These are phyloP conservation scores for Penicillium griseofulvum DNA, from an alignment of 2,329 filamentous ascomycete species.

Conservation along the genomic window DNA sequence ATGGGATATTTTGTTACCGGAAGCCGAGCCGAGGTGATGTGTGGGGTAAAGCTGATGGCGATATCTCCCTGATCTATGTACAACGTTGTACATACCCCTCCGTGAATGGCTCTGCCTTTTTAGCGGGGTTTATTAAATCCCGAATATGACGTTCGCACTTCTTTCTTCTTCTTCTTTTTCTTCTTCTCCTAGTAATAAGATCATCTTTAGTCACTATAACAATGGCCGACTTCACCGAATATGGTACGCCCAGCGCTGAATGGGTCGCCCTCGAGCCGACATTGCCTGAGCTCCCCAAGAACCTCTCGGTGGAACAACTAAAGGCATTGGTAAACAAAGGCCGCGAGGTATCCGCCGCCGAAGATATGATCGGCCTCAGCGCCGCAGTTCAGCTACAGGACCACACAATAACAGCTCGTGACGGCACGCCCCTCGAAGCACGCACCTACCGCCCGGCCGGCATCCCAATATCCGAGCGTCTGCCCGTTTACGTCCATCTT, in stretches of 20 bases:
- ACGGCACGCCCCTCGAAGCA: slow-evolving; percentile 46
- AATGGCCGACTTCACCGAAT: slow-evolving; percentile 43
- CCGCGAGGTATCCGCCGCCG: slow-evolving; percentile 34
- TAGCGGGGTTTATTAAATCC: background rate
- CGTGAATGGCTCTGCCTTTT: background rate
- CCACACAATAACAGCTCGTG: slow-evolving; percentile 44
- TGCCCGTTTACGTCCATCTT: slow-evolving; percentile 54
- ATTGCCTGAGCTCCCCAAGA: slow-evolving; percentile 26
- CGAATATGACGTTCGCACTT: background rate
- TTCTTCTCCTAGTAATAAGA: too few species aligned
- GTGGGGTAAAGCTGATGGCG: background rate
- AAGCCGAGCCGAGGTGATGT: slow-evolving; percentile 19
- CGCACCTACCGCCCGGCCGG: slow-evolving; percentile 48
- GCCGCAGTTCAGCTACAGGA: slow-evolving; percentile 38
- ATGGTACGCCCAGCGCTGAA: slow-evolving; percentile 44
- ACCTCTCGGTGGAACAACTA: slow-evolving; percentile 24
- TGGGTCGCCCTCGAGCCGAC: slow-evolving; percentile 44
- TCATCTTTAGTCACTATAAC: background rate
- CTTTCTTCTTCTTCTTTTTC: too few species aligned
- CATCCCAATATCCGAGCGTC: slow-evolving; percentile 23
- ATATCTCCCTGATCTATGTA: background rate
- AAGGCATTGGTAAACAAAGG: slow-evolving; percentile 29
- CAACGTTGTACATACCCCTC: background rate
- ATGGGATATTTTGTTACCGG: background rate
- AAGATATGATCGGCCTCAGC: slow-evolving; percentile 30